Percentiles rank a stretch among this genome's conserved stretches.
These are phyloP conservation scores for Stagonosporopsis chrysanthemi DNA, from an alignment of 2,329 filamentous ascomycete species.

Conservation along the genomic window DNA sequence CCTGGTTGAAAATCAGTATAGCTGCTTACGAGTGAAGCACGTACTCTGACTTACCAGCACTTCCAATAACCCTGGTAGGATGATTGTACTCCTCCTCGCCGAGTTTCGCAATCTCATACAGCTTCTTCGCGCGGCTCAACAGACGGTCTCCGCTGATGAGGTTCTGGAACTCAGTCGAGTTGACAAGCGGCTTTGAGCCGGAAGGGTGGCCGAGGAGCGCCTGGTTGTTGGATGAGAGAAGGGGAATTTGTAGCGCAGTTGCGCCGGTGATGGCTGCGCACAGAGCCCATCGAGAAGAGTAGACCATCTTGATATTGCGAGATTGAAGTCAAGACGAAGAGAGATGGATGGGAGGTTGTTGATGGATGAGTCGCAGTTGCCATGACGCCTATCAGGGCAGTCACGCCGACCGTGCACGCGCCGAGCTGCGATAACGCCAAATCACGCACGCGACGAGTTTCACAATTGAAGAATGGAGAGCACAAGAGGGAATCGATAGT, in stretches of 20 bases:
- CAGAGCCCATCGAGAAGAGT: constrained; percentile 36
- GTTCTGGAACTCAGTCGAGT: constrained; percentile 46
- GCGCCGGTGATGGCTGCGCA: constrained; percentile 39
- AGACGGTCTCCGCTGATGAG: constrained; percentile 47
- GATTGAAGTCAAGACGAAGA: constrained; percentile 11
- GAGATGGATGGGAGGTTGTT: constrained; percentile 23
- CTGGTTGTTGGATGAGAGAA: constrained; percentile 37
- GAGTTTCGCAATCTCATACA: constrained; percentile 54
- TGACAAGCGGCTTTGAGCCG: constrained; percentile 43
- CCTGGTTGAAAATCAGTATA: constrained; percentile 31
- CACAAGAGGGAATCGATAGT: too few species aligned
- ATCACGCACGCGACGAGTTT: constrained; percentile 27
- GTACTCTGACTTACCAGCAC: constrained; percentile 39
- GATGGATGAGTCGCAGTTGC: constrained; percentile 34
- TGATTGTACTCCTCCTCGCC: constrained; percentile 53
- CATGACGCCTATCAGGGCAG: constrained; percentile 29
- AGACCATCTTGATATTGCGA: constrained; percentile 34
- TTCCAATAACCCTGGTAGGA: constrained; percentile 52
- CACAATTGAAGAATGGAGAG: constrained; percentile 4
- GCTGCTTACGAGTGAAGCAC: constrained; percentile 13
- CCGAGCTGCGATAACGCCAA: constrained; percentile 32
- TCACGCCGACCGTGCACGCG: constrained; percentile 29
- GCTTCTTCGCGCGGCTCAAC: constrained; percentile 43
- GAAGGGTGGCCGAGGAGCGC: constrained; percentile 30
- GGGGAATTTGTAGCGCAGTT: constrained; percentile 40